Percentiles rank a stretch among this genome's conserved stretches.
These are phyloP conservation scores for Primulina eburnea DNA, from an alignment of 257 asterid species.

Conservation along the genomic window DNA sequence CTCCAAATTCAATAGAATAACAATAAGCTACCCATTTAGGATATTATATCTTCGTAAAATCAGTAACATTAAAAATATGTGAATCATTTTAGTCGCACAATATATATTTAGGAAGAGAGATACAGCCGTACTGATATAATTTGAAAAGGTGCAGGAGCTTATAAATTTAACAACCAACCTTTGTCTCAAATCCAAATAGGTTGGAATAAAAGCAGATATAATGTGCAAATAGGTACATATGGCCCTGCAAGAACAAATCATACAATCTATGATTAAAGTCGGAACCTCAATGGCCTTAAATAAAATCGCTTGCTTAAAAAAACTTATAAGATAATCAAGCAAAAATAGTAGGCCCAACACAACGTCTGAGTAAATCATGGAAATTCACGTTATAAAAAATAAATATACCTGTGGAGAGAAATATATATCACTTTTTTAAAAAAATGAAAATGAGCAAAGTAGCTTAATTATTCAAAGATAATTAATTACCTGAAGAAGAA, in stretches of 20 bases:
- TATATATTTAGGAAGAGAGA: not conserved
- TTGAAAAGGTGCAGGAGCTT: not conserved
- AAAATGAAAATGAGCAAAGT: constrained; percentile 3
- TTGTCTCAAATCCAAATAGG: constrained; percentile 95
- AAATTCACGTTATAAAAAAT: constrained; percentile 18
- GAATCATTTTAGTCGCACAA: not conserved
- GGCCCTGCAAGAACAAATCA: constrained; percentile 73
- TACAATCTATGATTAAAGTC: constrained; percentile 9
- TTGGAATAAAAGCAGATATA: constrained; percentile 91
- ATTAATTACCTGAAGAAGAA: constrained; percentile 83
- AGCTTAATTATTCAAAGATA: constrained; percentile 15
- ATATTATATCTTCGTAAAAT: not conserved
- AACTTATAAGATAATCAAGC: constrained; percentile 12
- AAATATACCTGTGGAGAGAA: constrained; percentile 18
- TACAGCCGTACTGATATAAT: not conserved
- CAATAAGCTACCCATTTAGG: not conserved
- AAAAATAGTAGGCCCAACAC: constrained; percentile 12
- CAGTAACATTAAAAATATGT: constrained; percentile 3
- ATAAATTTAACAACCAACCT: constrained; percentile 47
- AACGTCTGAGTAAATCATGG: not conserved
- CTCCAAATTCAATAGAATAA: not conserved
- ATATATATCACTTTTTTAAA: constrained; percentile 1
- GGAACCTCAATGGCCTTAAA: constrained; percentile 1
- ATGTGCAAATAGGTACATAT: constrained; percentile 82
- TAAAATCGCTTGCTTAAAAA: constrained; percentile 5